These are phyloP conservation scores for Westerdykella aurantiaca DNA, from an alignment of 2,329 filamentous ascomycete genomes.

Conservation along the genomic window DNA sequence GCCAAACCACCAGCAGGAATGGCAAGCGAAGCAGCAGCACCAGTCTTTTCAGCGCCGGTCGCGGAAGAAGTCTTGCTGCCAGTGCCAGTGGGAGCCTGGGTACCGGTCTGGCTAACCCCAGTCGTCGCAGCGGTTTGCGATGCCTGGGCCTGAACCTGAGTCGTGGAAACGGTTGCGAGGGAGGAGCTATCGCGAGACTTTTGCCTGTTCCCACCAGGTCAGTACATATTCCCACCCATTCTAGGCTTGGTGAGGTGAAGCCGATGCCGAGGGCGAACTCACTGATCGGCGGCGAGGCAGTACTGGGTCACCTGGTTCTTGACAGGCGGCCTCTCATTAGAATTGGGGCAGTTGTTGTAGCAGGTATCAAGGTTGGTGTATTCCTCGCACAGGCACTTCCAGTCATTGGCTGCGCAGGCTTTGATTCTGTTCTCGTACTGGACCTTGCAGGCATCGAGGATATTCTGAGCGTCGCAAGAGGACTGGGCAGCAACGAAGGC, in stretches of 20 bases:
- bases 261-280: conserved; percentile 14
- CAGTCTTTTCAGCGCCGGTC: conserved; percentile 16
- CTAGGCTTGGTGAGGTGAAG: not conserved
- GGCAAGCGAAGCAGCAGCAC: conserved; percentile 11
- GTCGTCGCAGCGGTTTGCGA: conserved; percentile 5
- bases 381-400: conserved; percentile 54
- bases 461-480: conserved; percentile 38
- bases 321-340: conserved; percentile 31
- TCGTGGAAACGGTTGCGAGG: not conserved
- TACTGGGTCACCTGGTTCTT: conserved; percentile 32
- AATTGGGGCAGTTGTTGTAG: conserved; percentile 59
- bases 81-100: conserved; percentile 2
- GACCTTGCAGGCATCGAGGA: conserved; percentile 46
- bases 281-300: conserved; percentile 42
- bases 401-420: conserved; percentile 46
- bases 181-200: conserved; percentile 11
- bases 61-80: conserved; percentile 8
- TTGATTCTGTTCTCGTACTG: conserved; percentile 40
- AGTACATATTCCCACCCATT: not conserved
- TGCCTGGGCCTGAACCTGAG: conserved; percentile 4
- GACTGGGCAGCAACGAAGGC: conserved; percentile 13
- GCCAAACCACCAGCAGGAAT: conserved; percentile 21
- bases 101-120: conserved; percentile 5
- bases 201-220: not conserved
- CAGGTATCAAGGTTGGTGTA: conserved; percentile 52